Evolutionary conservation across 2,329 filamentous ascomycete genomes (phyloP).

Genomic region (Neonectria faginata): DNA sequence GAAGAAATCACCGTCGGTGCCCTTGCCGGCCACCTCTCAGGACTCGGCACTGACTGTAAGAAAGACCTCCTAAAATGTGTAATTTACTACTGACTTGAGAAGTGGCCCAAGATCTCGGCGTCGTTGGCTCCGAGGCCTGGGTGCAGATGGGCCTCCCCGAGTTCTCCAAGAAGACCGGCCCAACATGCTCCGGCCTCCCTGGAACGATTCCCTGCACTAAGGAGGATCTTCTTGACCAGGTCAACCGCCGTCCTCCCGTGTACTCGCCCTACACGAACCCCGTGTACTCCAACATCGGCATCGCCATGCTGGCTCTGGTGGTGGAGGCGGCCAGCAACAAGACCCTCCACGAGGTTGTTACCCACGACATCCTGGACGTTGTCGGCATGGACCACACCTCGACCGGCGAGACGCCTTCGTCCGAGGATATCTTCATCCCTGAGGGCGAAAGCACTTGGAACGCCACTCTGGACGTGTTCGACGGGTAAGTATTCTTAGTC

Average conservation of each 20-base stretch:
- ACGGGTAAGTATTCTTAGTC: constrained; percentile 44
- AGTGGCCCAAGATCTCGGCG: constrained; percentile 51
- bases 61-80: not conserved
- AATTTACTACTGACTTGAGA: constrained; percentile 9
- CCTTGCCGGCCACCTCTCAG: constrained; percentile 59
- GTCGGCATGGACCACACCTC: constrained; percentile 57
- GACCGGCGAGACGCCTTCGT: constrained; percentile 48
- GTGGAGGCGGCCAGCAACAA: constrained; percentile 58
- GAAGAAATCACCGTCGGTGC: constrained; percentile 60
- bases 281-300: constrained; percentile 62
- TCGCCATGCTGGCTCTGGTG: constrained; percentile 57
- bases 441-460: constrained; percentile 51
- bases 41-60: constrained; percentile 54
- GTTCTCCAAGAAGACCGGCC: constrained; percentile 44
- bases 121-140: constrained; percentile 45
- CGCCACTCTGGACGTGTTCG: constrained; percentile 49
- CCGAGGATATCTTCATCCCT: constrained; percentile 52
- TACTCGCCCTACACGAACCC: constrained; percentile 59
- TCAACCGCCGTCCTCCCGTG: constrained; percentile 50
- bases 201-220: constrained; percentile 48
- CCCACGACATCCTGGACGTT: constrained; percentile 55
- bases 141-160: constrained; percentile 49
- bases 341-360: constrained; percentile 53
- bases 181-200: constrained; percentile 51
- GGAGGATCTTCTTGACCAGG: constrained; percentile 45